Percentiles rank a stretch among this genome's conserved stretches.
phyloP scores from a whole-genome alignment of 1,139 yeast genomes.

The Kluyveromyces marxianus region DNA sequence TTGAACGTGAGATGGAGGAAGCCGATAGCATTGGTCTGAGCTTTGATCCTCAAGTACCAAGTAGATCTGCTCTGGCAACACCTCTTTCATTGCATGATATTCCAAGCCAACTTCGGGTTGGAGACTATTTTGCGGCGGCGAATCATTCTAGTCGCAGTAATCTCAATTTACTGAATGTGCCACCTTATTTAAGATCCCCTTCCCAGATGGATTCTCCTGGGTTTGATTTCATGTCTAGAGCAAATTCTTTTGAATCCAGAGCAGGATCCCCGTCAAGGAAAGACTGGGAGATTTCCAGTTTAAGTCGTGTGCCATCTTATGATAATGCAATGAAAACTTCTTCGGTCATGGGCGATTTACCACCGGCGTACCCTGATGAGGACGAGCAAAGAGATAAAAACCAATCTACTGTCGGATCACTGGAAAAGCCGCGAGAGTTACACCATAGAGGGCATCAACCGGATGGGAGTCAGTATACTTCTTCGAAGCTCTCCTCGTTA shows the following conservation, averaged over 20 bases:
- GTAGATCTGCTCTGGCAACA: constrained; percentile 7
- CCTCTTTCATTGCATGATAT: constrained; percentile 21
- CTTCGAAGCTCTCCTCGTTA: constrained; percentile 14
- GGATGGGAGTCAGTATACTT: constrained; percentile 10
- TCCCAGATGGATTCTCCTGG: constrained; percentile 42
- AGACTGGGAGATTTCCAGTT: constrained; percentile 38
- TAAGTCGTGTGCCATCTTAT: constrained; percentile 78
- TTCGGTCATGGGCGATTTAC: constrained; percentile 40
- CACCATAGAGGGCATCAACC: constrained; percentile 14
- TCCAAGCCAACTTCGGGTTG: constrained; percentile 3
- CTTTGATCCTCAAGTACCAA: background rate
- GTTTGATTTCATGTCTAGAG: constrained; percentile 50
- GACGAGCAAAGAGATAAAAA: constrained; percentile 2
- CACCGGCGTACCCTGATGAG: constrained; percentile 51
- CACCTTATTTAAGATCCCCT: constrained; percentile 28
- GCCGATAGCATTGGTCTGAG: constrained; percentile 5
- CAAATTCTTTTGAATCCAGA: constrained; percentile 35
- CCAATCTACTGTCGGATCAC: constrained; percentile 1
- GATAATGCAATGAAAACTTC: constrained; percentile 59
- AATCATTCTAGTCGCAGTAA: constrained; percentile 16
- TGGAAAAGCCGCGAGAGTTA: constrained; percentile 17
- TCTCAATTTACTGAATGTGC: constrained; percentile 19
- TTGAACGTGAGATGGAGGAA: constrained; percentile 35
- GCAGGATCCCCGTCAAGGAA: constrained; percentile 17
- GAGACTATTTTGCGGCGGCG: constrained; percentile 11